A percentile compares a stretch with the other conserved stretches of the same genome.
These are phyloP conservation scores for Colletotrichum simmondsii DNA, from an alignment of 2,329 filamentous ascomycete genomes.

Conservation along the genomic window DNA sequence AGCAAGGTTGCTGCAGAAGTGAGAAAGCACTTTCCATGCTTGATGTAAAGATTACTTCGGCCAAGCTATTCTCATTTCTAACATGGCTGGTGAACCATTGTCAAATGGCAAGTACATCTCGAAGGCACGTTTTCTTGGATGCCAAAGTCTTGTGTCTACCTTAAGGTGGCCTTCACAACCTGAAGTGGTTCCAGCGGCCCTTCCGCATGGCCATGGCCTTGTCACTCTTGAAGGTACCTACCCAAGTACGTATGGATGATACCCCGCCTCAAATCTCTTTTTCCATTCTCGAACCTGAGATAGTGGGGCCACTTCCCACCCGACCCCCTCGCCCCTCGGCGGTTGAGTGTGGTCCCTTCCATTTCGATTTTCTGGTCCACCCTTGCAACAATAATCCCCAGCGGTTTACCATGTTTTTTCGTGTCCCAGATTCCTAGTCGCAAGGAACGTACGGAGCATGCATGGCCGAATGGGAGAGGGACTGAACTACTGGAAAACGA, in stretches of 20 bases:
- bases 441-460: background rate
- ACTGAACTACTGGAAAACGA: background rate
- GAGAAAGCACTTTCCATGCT: background rate
- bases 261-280: slow-evolving; percentile 31
- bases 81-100: too few species aligned
- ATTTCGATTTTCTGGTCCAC: background rate
- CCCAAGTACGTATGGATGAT: too few species aligned
- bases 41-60: background rate
- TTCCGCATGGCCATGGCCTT: background rate
- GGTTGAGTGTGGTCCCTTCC: background rate
- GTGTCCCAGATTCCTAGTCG: background rate
- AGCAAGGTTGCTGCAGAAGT: background rate
- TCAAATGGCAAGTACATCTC: too few species aligned
- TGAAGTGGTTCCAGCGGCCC: too few species aligned
- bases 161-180: too few species aligned
- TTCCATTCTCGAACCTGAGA: slow-evolving; percentile 30
- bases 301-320: background rate
- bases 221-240: slow-evolving; percentile 3
- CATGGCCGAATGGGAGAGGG: background rate
- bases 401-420: slow-evolving; percentile 19
- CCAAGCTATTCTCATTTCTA: too few species aligned
- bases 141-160: too few species aligned
- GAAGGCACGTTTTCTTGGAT: too few species aligned
- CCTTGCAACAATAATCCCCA: slow-evolving; percentile 9
- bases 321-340: background rate